A percentile compares a stretch with the other conserved stretches of the same genome.
These are phyloP conservation scores for Lecanicillium sp. DNA, from an alignment of 2,329 filamentous ascomycete species.

Conservation along the genomic window DNA sequence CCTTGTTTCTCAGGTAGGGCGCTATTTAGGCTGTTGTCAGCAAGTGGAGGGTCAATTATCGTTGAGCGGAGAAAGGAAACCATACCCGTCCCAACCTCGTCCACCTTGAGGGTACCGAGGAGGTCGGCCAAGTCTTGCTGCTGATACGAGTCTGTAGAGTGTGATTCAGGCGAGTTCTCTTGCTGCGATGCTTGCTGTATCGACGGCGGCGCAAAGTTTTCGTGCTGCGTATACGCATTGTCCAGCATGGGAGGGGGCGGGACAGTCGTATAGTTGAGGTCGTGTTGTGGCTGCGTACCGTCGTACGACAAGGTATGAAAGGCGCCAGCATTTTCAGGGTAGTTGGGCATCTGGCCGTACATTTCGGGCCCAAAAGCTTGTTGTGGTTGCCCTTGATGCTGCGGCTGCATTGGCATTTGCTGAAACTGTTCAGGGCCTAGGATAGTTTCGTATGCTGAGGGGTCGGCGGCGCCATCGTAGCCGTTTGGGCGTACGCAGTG, in stretches of 20 bases:
- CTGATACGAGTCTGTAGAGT: slow-evolving; percentile 55
- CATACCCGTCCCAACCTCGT: slow-evolving; percentile 78
- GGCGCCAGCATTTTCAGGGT: slow-evolving; percentile 33
- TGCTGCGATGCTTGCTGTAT: slow-evolving; percentile 20
- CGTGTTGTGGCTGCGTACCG: slow-evolving; percentile 32
- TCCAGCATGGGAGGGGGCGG: slow-evolving; percentile 42
- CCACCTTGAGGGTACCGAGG: slow-evolving; percentile 78
- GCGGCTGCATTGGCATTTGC: slow-evolving; percentile 43
- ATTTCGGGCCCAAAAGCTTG: slow-evolving; percentile 28
- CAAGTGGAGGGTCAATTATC: neutral
- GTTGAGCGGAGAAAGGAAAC: neutral
- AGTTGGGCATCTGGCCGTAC: slow-evolving; percentile 42
- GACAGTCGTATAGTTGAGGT: slow-evolving; percentile 46
- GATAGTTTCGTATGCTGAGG: slow-evolving; percentile 22
- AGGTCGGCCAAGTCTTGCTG: slow-evolving; percentile 70
- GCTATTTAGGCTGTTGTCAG: slow-evolving; percentile 37
- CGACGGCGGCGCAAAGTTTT: slow-evolving; percentile 46
- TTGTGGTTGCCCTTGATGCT: slow-evolving; percentile 28
- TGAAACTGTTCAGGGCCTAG: slow-evolving; percentile 30
- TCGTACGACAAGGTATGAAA: slow-evolving; percentile 43
- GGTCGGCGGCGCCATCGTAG: slow-evolving; percentile 41
- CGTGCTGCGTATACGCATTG: slow-evolving; percentile 39
- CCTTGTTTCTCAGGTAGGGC: slow-evolving; percentile 70
- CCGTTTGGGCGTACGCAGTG: slow-evolving; percentile 87
- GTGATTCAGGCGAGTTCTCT: slow-evolving; percentile 37